phyloP scores from a whole-genome alignment of 352 stramenopile genomes.

The Pilasporangium apinafurcum region DNA sequence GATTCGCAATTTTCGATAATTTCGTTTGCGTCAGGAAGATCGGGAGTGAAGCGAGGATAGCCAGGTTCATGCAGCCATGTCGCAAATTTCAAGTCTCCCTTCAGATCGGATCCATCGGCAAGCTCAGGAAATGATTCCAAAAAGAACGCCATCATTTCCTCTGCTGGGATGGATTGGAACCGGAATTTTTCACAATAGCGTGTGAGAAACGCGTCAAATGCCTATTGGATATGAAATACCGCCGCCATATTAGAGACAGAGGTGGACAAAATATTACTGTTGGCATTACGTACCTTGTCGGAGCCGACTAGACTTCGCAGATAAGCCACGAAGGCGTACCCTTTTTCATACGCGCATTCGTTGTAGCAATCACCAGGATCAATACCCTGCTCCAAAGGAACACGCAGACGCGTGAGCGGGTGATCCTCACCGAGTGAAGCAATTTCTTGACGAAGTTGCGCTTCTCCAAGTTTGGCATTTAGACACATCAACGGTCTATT shows the following conservation, averaged over 20 bases:
- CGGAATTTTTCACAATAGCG: constrained; percentile 56
- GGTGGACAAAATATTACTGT: background rate
- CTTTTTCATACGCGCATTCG: constrained; percentile 77
- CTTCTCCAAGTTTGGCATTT: constrained; percentile 66
- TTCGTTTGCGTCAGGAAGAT: constrained; percentile 57
- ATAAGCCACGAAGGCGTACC: constrained; percentile 75
- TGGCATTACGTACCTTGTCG: constrained; percentile 27
- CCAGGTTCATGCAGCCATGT: constrained; percentile 65
- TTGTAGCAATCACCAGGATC: constrained; percentile 81
- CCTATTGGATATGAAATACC: constrained; percentile 13
- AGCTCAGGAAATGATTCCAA: constrained; percentile 57
- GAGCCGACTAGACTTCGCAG: constrained; percentile 57
- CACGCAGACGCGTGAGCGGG: constrained; percentile 59
- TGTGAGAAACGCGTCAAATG: constrained; percentile 66
- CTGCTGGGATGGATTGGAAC: constrained; percentile 72
- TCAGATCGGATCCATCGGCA: constrained; percentile 41
- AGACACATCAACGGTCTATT: constrained; percentile 55
- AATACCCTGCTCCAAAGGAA: constrained; percentile 68
- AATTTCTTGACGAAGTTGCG: constrained; percentile 61
- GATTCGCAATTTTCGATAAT: constrained; percentile 68
- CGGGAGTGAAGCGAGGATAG: constrained; percentile 46
- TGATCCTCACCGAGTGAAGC: constrained; percentile 56
- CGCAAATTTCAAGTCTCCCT: constrained; percentile 51
- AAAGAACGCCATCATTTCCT: constrained; percentile 69
- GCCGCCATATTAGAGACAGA: background rate